Evolutionary conservation across 257 asterid genomes (phyloP).

Genomic region (Jaltomata sinuosa): DNA sequence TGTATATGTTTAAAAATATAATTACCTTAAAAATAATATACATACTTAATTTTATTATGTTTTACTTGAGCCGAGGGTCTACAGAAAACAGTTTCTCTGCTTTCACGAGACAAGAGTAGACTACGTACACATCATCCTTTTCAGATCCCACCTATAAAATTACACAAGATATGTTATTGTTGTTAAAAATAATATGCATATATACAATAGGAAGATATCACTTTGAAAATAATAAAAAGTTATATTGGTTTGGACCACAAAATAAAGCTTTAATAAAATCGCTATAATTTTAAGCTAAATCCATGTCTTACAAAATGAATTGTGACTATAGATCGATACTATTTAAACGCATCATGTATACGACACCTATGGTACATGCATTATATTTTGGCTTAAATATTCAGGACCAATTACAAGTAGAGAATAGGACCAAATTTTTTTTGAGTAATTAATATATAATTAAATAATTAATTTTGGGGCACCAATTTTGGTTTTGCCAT

Average conservation of each 20-base stretch:
- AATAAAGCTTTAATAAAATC: background rate
- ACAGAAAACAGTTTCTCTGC: background rate
- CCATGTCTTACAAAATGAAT: background rate
- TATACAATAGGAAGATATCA: background rate
- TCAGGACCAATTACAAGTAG: background rate
- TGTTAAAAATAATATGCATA: background rate
- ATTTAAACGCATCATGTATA: background rate
- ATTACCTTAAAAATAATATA: background rate
- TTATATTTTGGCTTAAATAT: background rate
- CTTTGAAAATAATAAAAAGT: background rate
- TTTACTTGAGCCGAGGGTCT: background rate
- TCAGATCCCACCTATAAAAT: background rate
- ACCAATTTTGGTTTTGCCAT: background rate
- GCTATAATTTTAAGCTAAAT: background rate
- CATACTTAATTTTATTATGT: background rate
- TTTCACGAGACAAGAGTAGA: accelerated
- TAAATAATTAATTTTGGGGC: background rate
- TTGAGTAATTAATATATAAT: background rate
- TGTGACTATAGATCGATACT: background rate
- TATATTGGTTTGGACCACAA: background rate
- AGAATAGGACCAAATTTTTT: background rate
- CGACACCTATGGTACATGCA: background rate
- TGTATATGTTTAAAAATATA: background rate
- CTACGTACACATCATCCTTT: background rate
- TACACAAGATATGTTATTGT: accelerated